Evolutionary conservation across 768 basidiomycete species (phyloP).

Genomic region (Tricholoma matsutake): DNA sequence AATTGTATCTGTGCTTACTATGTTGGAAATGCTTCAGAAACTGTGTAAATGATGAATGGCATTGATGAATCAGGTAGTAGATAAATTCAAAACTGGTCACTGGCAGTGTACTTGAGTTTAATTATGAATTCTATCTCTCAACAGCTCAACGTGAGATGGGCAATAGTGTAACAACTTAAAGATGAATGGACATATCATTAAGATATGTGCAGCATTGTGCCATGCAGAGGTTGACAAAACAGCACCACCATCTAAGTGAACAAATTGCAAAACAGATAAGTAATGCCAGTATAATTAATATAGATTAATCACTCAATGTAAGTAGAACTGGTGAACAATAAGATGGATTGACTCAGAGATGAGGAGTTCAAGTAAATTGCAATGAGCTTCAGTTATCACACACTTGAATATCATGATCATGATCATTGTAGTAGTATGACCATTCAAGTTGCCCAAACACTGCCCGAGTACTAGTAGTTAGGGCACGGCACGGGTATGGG

Average conservation of each 20-base stretch:
- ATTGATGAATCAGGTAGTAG: neutral
- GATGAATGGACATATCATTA: neutral
- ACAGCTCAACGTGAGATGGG: too few species aligned
- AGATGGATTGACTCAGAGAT: too few species aligned
- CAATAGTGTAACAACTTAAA: neutral
- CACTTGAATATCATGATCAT: neutral
- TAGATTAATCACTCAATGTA: neutral
- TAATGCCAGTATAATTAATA: neutral
- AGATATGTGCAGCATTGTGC: neutral
- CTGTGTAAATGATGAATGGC: neutral
- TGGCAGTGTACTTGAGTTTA: too few species aligned
- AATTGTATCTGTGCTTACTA: neutral
- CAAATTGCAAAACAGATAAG: neutral
- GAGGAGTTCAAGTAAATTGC: too few species aligned
- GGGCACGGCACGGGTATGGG: too few species aligned
- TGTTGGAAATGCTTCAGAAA: neutral
- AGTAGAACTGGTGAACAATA: neutral
- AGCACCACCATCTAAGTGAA: neutral
- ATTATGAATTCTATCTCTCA: too few species aligned
- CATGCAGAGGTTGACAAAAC: too few species aligned
- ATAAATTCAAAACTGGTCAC: neutral
- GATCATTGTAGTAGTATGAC: neutral
- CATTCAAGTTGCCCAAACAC: neutral
- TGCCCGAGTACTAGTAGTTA: too few species aligned
- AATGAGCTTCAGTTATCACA: neutral